Conservation (phyloP, 495 filamentous ascomycete genomes). For the Penicillium robsamsonii region DNA sequence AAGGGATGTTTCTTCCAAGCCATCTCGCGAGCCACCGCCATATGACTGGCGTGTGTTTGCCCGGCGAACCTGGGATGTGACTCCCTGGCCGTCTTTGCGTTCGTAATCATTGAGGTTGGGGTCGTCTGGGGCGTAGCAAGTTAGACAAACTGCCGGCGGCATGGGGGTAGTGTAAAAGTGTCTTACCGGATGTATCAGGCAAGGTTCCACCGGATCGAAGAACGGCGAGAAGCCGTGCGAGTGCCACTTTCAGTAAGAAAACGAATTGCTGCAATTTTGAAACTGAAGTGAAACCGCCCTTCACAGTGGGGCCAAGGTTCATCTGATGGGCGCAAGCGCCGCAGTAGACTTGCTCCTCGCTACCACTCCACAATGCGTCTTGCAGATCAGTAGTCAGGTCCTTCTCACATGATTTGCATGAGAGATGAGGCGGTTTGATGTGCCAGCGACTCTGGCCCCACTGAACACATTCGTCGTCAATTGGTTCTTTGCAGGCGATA, state of each 20-base stretch:
- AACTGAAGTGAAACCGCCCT: constrained; percentile 59
- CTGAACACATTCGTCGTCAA: constrained; percentile 88
- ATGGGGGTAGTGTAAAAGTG: constrained; percentile 4
- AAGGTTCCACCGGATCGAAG: constrained; percentile 78
- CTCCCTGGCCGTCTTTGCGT: constrained; percentile 60
- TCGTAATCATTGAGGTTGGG: constrained; percentile 67
- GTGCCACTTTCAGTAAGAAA: constrained; percentile 85
- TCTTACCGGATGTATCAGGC: constrained; percentile 66
- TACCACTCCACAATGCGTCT: constrained; percentile 64
- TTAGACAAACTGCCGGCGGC: constrained; percentile 14
- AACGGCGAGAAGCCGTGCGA: constrained; percentile 84
- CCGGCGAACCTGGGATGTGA: constrained; percentile 48
- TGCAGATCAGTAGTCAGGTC: constrained; percentile 63
- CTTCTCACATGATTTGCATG: constrained; percentile 69
- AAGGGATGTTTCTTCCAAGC: constrained; percentile 70
- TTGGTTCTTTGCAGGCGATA: constrained; percentile 72
- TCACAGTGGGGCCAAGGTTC: constrained; percentile 45
- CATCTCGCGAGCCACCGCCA: constrained; percentile 57
- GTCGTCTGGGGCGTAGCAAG: constrained; percentile 56
- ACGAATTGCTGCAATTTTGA: constrained; percentile 91
- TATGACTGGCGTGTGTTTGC: constrained; percentile 70
- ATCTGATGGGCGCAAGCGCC: constrained; percentile 57
- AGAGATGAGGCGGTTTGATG: constrained; percentile 63
- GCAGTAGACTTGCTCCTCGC: constrained; percentile 67
- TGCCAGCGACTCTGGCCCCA: constrained; percentile 78